Evolutionary conservation across 345 rosid species (phyloP), one percentile per base, ranked within the genome.

Genomic region (Populus nigra): DNA sequence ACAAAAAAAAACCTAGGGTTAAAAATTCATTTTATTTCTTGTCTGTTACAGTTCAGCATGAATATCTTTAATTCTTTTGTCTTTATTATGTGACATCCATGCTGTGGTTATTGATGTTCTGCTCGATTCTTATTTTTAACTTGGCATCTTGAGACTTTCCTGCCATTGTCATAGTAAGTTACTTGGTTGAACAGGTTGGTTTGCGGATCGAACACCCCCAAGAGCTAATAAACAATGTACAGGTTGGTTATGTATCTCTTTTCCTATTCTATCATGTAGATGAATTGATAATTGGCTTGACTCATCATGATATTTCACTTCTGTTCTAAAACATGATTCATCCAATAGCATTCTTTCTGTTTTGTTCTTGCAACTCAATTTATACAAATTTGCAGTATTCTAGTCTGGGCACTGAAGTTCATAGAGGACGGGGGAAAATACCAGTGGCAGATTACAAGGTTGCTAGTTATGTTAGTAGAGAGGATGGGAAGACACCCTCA

Each of bases 141-240:
- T 41, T 69, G 45, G 53, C 20, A 7, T 70, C 29, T 41, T 45
- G 25, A 20, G 9, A 72, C 50, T 11, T 65, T 68, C 8, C 49
- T 74, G 7, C 39, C 69, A 76, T 77, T 35, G 73, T 75, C 13
- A 57, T 29, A 31, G 35, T 65, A 76, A 73, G 73, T 68, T 72
- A 39, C 55, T 76, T 84, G 82, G 39, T 78, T 81, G 75, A 71
- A 69, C 85, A 95, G 99, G 96, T 95, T 78, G 99, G 98, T 71
- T 88, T 95, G 85, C 97, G 97, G 27, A 72, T 95, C 77, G 99
- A 95, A 85, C 99, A 95, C 87, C 99, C 99, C 77, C 99, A 95
- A 84, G 94, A 91, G 79, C 88, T 95, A 77, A 93, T 95, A 70
- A 90, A 95, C 90, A 81, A 80, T 78, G 91, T 95, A 80, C 99